Evolutionary conservation across 2,329 filamentous ascomycete genomes (phyloP).

Genomic region (Fusarium keratoplasticum): DNA sequence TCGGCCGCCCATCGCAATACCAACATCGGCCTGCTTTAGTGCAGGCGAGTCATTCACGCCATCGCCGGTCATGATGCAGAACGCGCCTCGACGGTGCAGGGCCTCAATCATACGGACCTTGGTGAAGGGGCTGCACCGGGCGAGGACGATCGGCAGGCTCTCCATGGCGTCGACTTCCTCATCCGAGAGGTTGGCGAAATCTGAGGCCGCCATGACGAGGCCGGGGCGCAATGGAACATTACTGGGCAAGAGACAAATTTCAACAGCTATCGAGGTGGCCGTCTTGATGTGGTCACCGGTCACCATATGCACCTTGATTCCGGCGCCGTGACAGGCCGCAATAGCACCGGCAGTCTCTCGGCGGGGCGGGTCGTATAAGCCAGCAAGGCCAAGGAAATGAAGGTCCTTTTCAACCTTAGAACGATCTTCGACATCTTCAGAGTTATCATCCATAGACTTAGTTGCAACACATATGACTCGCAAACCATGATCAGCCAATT

Average conservation of each 20-base stretch:
- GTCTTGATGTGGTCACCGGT: constrained; percentile 77
- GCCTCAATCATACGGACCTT: constrained; percentile 60
- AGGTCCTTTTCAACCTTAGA: constrained; percentile 67
- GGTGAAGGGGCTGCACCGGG: constrained; percentile 75
- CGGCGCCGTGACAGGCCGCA: constrained; percentile 67
- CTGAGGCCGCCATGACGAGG: constrained; percentile 69
- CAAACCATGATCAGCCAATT: constrained; percentile 71
- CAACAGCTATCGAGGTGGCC: constrained; percentile 72
- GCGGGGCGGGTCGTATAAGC: constrained; percentile 79
- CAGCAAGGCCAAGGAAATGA: constrained; percentile 74
- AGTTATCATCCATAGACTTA: constrained; percentile 54
- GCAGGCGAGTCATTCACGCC: constrained; percentile 82
- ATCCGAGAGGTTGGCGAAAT: constrained; percentile 72
- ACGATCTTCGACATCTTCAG: constrained; percentile 46
- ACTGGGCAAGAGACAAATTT: constrained; percentile 69
- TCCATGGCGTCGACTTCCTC: constrained; percentile 71
- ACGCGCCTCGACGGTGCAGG: constrained; percentile 66
- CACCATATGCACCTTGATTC: constrained; percentile 76
- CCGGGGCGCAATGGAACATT: constrained; percentile 52
- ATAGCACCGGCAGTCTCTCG: constrained; percentile 73
- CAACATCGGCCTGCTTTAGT: constrained; percentile 78
- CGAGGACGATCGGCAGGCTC: constrained; percentile 73
- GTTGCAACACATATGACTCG: constrained; percentile 75
- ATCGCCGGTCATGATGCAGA: constrained; percentile 81
- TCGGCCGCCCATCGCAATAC: constrained; percentile 79